phyloP scores from a whole-genome alignment of 495 filamentous ascomycete genomes.

The Xylaria palmicola region DNA sequence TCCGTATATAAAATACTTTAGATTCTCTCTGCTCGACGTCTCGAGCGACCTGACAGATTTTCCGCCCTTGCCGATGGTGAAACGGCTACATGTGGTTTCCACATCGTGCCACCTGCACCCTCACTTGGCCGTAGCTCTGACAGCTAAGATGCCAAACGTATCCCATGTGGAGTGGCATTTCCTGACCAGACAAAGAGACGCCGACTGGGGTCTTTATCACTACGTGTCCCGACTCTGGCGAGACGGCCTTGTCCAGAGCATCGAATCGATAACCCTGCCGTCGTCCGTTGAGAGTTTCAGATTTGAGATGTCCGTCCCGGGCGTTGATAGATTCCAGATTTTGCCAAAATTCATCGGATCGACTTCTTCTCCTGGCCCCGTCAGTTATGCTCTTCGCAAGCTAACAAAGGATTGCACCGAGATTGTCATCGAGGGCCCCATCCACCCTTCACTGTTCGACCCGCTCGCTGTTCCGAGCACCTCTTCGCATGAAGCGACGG shows the following conservation, averaged over 20 bases:
- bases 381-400: background rate
- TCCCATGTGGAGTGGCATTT: background rate
- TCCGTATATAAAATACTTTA: background rate
- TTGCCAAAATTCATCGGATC: background rate
- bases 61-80: background rate
- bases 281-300: background rate
- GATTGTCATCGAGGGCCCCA: background rate
- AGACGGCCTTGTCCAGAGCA: background rate
- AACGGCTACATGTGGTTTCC: background rate
- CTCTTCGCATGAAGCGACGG: background rate
- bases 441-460: background rate
- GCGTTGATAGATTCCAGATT: background rate
- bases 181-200: background rate
- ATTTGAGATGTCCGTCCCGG: background rate
- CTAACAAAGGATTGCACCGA: background rate
- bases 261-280: background rate
- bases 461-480: background rate
- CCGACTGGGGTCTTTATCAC: slow-evolving; percentile 3
- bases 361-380: background rate
- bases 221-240: background rate
- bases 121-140: background rate
- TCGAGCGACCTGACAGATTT: background rate
- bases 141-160: background rate
- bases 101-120: background rate
- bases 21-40: background rate